These are phyloP conservation scores for Aristolochia contorta DNA, from an alignment of 164 flowering plant species.

Conservation along the genomic window DNA sequence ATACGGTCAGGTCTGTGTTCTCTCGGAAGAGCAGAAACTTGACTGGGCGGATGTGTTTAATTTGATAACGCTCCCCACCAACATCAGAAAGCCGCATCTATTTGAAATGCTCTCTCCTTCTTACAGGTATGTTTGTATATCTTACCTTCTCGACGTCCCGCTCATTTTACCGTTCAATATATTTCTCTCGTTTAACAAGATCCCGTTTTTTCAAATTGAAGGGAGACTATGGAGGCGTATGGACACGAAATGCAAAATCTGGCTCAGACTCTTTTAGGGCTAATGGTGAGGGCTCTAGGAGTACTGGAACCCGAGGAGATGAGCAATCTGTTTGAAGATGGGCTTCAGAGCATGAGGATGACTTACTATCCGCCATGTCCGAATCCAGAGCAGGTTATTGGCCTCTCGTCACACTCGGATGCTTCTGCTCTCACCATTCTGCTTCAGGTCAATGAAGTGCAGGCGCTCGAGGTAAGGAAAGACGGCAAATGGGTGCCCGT, in stretches of 20 bases:
- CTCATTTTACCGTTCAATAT: not conserved
- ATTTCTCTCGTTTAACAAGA: not conserved
- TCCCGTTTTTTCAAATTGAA: not conserved
- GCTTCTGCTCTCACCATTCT: slow-evolving; percentile 29
- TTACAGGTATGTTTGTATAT: slow-evolving; percentile 28
- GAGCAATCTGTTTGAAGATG: slow-evolving; percentile 17
- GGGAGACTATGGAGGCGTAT: slow-evolving; percentile 28
- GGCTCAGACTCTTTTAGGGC: slow-evolving; percentile 9
- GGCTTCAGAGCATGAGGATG: slow-evolving; percentile 21
- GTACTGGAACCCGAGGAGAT: slow-evolving; percentile 21
- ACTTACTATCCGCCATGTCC: slow-evolving; percentile 42
- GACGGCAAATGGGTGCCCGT: slow-evolving; percentile 38
- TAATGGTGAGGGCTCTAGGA: slow-evolving; percentile 26
- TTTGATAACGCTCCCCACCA: slow-evolving; percentile 19
- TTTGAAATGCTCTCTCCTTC: slow-evolving; percentile 28
- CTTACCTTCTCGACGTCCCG: too few relatives aligned
- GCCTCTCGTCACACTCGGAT: slow-evolving; percentile 44
- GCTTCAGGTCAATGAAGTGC: slow-evolving; percentile 28
- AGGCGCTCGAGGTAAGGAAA: slow-evolving; percentile 41
- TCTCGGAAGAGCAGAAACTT: slow-evolving; percentile 44
- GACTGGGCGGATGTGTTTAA: slow-evolving; percentile 49
- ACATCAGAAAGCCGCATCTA: slow-evolving; percentile 18
- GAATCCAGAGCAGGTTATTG: slow-evolving; percentile 30
- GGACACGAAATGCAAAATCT: slow-evolving; percentile 21
- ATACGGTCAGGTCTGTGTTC: slow-evolving; percentile 43